Conservation (phyloP, 2,329 filamentous ascomycete species). For the Xylaria digitata region DNA sequence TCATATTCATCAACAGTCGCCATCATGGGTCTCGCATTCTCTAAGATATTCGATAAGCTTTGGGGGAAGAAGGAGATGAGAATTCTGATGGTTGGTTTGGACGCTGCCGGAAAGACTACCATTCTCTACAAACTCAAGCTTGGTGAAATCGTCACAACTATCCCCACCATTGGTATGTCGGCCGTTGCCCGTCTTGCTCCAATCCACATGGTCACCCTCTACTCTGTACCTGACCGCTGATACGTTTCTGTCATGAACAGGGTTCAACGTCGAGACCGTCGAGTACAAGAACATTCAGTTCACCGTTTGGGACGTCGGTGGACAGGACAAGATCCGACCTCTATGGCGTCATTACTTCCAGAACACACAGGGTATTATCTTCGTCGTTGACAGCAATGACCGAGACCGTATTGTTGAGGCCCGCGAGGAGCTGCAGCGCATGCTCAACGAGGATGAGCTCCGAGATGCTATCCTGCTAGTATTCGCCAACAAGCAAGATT, state of each 20-base stretch:
- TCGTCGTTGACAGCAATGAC: slow-evolving; percentile 99
- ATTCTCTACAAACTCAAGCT: slow-evolving; percentile 99
- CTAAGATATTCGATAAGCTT: slow-evolving; percentile 94
- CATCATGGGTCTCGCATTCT: slow-evolving; percentile 98
- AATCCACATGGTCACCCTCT: background rate
- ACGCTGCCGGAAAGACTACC: slow-evolving; percentile 99
- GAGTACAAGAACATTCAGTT: slow-evolving; percentile 99
- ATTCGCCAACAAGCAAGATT: slow-evolving; percentile 99
- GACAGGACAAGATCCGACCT: slow-evolving; percentile 99
- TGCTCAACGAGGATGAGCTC: slow-evolving; percentile 99
- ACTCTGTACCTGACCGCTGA: slow-evolving; percentile 37
- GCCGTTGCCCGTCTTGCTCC: slow-evolving; percentile 13
- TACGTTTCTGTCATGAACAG: slow-evolving; percentile 56
- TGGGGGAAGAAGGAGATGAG: slow-evolving; percentile 99
- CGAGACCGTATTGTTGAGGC: slow-evolving; percentile 98
- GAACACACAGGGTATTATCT: slow-evolving; percentile 99
- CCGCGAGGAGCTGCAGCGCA: slow-evolving; percentile 94
- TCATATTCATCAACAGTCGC: slow-evolving; percentile 59
- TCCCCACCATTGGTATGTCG: slow-evolving; percentile 91
- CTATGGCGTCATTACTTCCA: slow-evolving; percentile 99
- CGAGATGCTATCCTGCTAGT: slow-evolving; percentile 96
- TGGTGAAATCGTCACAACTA: slow-evolving; percentile 98
- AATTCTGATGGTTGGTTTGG: slow-evolving; percentile 99
- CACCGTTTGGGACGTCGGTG: slow-evolving; percentile 99
- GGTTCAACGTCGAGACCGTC: slow-evolving; percentile 99